Evolutionary conservation across 257 asterid species (phyloP).

Genomic region (Gentiana dahurica): DNA sequence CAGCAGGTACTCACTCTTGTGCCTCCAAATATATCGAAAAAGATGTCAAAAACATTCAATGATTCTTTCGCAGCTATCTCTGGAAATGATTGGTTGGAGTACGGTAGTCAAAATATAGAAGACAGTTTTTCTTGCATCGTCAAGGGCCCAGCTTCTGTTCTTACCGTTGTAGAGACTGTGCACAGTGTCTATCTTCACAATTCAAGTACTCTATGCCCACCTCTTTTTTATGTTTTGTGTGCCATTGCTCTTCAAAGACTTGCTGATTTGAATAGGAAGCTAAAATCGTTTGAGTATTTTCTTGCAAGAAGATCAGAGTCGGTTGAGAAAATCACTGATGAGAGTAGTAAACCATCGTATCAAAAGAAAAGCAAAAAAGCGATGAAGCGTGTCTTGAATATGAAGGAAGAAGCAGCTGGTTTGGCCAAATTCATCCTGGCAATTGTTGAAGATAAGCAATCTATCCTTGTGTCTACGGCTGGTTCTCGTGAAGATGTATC

Average conservation of each 20-base stretch:
- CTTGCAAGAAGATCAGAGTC: constrained; percentile 38
- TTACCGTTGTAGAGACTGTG: constrained; percentile 37
- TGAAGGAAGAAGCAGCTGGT: constrained; percentile 56
- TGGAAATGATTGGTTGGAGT: constrained; percentile 71
- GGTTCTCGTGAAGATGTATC: constrained; percentile 19
- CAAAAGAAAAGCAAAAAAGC: constrained; percentile 43
- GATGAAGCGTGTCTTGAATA: constrained; percentile 31
- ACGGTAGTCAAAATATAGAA: constrained; percentile 31
- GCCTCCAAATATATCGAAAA: constrained; percentile 55
- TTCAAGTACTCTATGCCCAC: constrained; percentile 37
- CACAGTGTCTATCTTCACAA: constrained; percentile 45
- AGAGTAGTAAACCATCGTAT: constrained; percentile 22
- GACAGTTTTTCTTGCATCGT: constrained; percentile 58
- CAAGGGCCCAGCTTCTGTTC: constrained; percentile 55
- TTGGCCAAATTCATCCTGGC: constrained; percentile 49
- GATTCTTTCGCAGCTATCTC: constrained; percentile 47
- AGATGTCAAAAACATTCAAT: constrained; percentile 47
- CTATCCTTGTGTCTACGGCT: constrained; percentile 18
- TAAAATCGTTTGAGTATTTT: constrained; percentile 55
- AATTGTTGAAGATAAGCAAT: constrained; percentile 27
- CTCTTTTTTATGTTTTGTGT: constrained; percentile 57
- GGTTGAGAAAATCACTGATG: constrained; percentile 29
- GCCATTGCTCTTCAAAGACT: constrained; percentile 76
- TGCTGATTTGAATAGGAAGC: constrained; percentile 58
- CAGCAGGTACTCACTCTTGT: constrained; percentile 52